A percentile compares a stretch with the other conserved stretches of the same genome.
These are phyloP conservation scores for Trichosanthes truncata DNA, from an alignment of 306 rosid genomes.

Conservation along the genomic window DNA sequence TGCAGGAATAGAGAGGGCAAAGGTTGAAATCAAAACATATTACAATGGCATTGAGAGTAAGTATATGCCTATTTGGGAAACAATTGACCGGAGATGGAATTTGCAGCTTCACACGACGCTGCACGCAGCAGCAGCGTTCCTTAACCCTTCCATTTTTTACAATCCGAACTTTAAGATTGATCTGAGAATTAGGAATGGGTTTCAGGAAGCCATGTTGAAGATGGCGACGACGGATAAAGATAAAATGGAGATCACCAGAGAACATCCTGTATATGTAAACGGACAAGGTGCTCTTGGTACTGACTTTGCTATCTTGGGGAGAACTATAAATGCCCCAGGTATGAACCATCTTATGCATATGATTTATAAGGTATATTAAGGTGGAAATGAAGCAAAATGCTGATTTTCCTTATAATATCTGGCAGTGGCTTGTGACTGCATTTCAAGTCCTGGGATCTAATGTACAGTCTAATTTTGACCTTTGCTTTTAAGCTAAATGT, in stretches of 20 bases:
- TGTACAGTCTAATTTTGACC: neutral
- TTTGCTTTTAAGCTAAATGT: neutral
- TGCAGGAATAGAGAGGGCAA: conserved; percentile 55
- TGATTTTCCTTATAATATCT: neutral
- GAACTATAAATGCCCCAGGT: conserved; percentile 66
- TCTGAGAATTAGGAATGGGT: conserved; percentile 46
- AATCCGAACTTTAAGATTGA: conserved; percentile 40
- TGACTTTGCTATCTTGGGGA: conserved; percentile 54
- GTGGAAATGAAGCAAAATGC: neutral
- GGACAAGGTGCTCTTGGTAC: conserved; percentile 72
- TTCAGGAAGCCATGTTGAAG: conserved; percentile 53
- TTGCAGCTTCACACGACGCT: conserved; percentile 48
- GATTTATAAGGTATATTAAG: neutral
- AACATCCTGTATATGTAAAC: conserved; percentile 42
- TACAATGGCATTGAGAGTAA: conserved; percentile 51
- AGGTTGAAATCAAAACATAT: conserved; percentile 34
- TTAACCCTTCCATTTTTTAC: conserved; percentile 55
- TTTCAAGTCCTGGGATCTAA: neutral
- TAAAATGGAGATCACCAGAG: conserved; percentile 48
- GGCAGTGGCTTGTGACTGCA: neutral
- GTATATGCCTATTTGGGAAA: conserved; percentile 41
- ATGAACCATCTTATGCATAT: conserved; percentile 11
- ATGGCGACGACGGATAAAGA: conserved; percentile 34
- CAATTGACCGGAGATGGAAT: conserved; percentile 56
- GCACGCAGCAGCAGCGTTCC: conserved; percentile 65